A percentile compares a stretch with the other conserved stretches of the same genome.
Evolutionary conservation across 495 filamentous ascomycete species (phyloP).

Genomic region (Chlorociboria aeruginascens): DNA sequence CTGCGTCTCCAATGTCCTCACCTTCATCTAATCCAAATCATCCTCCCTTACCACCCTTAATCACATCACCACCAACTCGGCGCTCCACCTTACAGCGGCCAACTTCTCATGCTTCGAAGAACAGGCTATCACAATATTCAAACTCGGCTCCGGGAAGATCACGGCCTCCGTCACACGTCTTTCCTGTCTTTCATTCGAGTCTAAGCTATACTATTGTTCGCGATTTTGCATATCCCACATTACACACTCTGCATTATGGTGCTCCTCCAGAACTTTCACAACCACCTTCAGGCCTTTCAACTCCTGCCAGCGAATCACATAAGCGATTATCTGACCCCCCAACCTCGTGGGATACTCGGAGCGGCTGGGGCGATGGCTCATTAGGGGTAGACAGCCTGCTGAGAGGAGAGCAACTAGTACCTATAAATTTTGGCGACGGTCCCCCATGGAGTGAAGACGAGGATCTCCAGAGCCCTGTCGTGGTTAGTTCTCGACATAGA

Average conservation of each 20-base stretch:
- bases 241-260: constrained; percentile 87
- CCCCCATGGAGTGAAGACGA: constrained; percentile 98
- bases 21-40: constrained; percentile 41
- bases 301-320: constrained; percentile 67
- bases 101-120: constrained; percentile 57
- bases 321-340: constrained; percentile 75
- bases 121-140: constrained; percentile 53
- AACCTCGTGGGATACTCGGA: constrained; percentile 41
- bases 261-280: constrained; percentile 64
- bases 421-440: constrained; percentile 80
- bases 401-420: constrained; percentile 54
- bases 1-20: constrained; percentile 39
- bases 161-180: constrained; percentile 64
- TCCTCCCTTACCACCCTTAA: constrained; percentile 49
- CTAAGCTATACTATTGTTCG: constrained; percentile 83
- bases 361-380: constrained; percentile 26
- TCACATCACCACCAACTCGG: constrained; percentile 45
- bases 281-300: constrained; percentile 62
- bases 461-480: constrained; percentile 83
- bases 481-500: constrained; percentile 62
- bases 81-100: constrained; percentile 50
- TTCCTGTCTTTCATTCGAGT: constrained; percentile 75
- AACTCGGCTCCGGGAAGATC: constrained; percentile 58
- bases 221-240: constrained; percentile 84
- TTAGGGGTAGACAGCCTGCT: constrained; percentile 24